phyloP scores from a whole-genome alignment of 805 yeast species.

The Ascoidea tarda region DNA sequence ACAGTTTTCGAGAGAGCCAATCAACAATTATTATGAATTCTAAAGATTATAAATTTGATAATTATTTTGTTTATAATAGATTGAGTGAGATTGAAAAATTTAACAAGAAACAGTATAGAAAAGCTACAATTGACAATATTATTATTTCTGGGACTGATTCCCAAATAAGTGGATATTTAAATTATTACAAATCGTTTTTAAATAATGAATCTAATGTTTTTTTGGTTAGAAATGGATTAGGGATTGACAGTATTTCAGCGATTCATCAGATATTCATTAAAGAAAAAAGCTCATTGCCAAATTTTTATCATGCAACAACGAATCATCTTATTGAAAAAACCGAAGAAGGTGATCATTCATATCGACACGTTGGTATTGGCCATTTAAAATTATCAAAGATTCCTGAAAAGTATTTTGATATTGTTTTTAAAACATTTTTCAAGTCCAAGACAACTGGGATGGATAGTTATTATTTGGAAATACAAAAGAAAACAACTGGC shows the following conservation, averaged over 20 bases:
- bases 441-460: not conserved
- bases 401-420: slow-evolving; percentile 22
- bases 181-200: slow-evolving; percentile 36
- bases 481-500: not conserved
- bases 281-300: slow-evolving; percentile 42
- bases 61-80: slow-evolving; percentile 7
- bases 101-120: not conserved
- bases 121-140: slow-evolving; percentile 32
- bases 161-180: slow-evolving; percentile 52
- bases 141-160: slow-evolving; percentile 73
- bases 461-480: too few species aligned
- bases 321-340: slow-evolving; percentile 68
- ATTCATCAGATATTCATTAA: slow-evolving; percentile 12
- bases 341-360: slow-evolving; percentile 23
- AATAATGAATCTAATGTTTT: slow-evolving; percentile 42
- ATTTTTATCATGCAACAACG: slow-evolving; percentile 59
- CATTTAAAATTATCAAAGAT: slow-evolving; percentile 42
- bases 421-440: not conserved
- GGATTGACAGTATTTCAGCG: slow-evolving; percentile 47
- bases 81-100: slow-evolving; percentile 7
- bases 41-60: not conserved
- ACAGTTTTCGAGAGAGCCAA: slow-evolving; percentile 17
- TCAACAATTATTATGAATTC: slow-evolving; percentile 14
- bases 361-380: slow-evolving; percentile 52
- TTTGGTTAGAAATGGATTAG: slow-evolving; percentile 83